A percentile compares a stretch with the other conserved stretches of the same genome.
phyloP scores from a whole-genome alignment of 2,329 filamentous ascomycete genomes.

The Colletotrichum tropicale region DNA sequence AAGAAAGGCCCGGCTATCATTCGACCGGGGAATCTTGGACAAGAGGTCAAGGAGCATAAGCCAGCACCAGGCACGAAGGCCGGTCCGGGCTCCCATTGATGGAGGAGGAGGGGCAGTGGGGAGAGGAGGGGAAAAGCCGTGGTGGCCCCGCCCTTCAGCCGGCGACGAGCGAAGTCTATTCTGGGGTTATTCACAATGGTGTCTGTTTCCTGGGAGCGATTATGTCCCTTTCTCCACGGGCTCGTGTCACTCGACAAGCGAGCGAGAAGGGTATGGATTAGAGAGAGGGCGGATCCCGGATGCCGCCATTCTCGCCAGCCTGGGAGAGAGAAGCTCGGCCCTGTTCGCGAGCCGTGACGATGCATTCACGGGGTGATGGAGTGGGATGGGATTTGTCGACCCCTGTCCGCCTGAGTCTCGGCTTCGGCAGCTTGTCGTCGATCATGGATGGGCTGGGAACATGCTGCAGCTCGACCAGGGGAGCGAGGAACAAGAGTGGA shows the following conservation, averaged over 20 bases:
- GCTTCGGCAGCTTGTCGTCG: constrained; percentile 4
- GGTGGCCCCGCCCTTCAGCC: background rate
- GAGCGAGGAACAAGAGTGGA: background rate
- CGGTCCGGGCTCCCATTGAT: background rate
- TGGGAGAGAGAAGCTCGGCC: background rate
- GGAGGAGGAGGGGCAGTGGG: background rate
- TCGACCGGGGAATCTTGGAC: background rate
- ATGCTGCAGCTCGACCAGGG: background rate
- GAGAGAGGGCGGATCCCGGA: background rate
- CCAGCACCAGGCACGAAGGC: background rate
- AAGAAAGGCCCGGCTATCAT: background rate
- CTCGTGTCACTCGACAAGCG: background rate
- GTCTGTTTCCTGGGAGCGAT: background rate
- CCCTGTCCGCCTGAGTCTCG: background rate
- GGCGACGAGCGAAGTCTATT: background rate
- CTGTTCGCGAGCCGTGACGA: background rate
- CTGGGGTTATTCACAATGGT: background rate
- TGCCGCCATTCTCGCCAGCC: background rate
- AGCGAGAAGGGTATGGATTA: background rate
- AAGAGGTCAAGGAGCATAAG: constrained; percentile 9
- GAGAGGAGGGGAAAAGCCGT: background rate
- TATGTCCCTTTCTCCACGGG: background rate
- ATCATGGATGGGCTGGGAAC: constrained; percentile 5
- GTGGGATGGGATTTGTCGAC: background rate
- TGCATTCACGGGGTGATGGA: background rate